These are phyloP conservation scores for Penicillium waksmanii DNA, from an alignment of 495 filamentous ascomycete species.

Conservation along the genomic window DNA sequence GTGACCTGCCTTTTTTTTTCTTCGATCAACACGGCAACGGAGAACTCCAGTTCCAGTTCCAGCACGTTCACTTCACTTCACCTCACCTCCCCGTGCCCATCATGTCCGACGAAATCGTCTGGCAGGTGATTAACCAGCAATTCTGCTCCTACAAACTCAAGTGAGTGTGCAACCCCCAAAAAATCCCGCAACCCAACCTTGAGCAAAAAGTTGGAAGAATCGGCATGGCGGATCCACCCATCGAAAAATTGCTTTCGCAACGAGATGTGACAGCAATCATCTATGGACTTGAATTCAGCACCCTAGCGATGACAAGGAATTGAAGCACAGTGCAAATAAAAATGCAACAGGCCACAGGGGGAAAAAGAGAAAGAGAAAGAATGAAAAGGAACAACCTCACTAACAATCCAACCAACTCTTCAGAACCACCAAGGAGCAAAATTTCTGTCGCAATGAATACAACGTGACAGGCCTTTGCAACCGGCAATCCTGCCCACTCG, in stretches of 20 bases:
- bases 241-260: conserved; percentile 1
- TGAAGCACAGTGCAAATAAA: too few relatives aligned
- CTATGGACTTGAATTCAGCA: not conserved
- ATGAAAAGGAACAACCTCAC: conserved; percentile 8
- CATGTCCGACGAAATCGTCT: conserved; percentile 92
- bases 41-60: conserved; percentile 15
- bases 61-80: not conserved
- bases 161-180: conserved; percentile 48
- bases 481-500: conserved; percentile 90
- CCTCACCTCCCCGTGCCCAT: conserved; percentile 25
- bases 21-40: conserved; percentile 26
- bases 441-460: conserved; percentile 96
- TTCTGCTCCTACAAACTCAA: conserved; percentile 98
- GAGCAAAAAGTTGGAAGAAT: not conserved
- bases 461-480: conserved; percentile 95
- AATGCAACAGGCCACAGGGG: not conserved
- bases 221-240: not conserved
- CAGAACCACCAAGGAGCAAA: conserved; percentile 88
- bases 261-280: not conserved
- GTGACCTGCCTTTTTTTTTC: conserved; percentile 45
- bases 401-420: conserved; percentile 14
- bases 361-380: not conserved
- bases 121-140: conserved; percentile 93
- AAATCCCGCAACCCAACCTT: not conserved
- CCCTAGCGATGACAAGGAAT: too few relatives aligned